phyloP scores from a whole-genome alignment of 768 basidiomycete genomes.

The Pleurotus giganteus region DNA sequence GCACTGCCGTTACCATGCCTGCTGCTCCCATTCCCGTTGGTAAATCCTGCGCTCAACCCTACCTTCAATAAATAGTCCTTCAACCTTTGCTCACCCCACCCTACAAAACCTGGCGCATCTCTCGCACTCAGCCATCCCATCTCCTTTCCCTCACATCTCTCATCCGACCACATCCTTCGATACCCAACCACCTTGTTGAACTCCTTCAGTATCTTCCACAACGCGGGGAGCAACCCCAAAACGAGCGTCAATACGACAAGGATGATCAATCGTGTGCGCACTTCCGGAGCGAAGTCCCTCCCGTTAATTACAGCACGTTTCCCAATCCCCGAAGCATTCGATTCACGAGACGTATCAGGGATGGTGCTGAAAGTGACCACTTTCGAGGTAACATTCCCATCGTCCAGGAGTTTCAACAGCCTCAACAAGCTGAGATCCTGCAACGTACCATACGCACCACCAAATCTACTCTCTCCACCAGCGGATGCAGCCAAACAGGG shows the following conservation, averaged over 20 bases:
- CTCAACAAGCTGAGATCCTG: slow-evolving; percentile 78
- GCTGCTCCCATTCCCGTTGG: slow-evolving; percentile 20
- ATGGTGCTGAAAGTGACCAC: slow-evolving; percentile 19
- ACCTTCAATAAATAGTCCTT: slow-evolving; percentile 67
- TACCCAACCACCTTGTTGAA: slow-evolving; percentile 55
- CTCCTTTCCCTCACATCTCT: slow-evolving; percentile 67
- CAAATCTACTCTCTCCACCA: slow-evolving; percentile 34
- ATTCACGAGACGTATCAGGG: too few relatives aligned
- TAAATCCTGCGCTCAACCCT: slow-evolving; percentile 62
- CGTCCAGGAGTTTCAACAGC: slow-evolving; percentile 61
- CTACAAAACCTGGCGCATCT: slow-evolving; percentile 63
- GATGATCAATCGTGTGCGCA: slow-evolving; percentile 65
- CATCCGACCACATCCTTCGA: slow-evolving; percentile 57
- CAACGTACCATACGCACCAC: slow-evolving; percentile 63
- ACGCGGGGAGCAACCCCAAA: slow-evolving; percentile 61
- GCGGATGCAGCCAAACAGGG: slow-evolving; percentile 65
- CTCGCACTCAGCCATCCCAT: slow-evolving; percentile 71
- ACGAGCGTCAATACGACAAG: slow-evolving; percentile 60
- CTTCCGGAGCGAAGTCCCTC: slow-evolving; percentile 35
- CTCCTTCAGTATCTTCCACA: slow-evolving; percentile 64
- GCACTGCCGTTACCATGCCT: slow-evolving; percentile 22
- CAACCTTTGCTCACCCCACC: slow-evolving; percentile 71
- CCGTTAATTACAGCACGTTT: slow-evolving; percentile 34
- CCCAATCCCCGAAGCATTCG: neutral
- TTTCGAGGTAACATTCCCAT: slow-evolving; percentile 31